A percentile compares a stretch with the other conserved stretches of the same genome.
phyloP scores from a whole-genome alignment of 148 eudicot species.

The Beta vulgaris region DNA sequence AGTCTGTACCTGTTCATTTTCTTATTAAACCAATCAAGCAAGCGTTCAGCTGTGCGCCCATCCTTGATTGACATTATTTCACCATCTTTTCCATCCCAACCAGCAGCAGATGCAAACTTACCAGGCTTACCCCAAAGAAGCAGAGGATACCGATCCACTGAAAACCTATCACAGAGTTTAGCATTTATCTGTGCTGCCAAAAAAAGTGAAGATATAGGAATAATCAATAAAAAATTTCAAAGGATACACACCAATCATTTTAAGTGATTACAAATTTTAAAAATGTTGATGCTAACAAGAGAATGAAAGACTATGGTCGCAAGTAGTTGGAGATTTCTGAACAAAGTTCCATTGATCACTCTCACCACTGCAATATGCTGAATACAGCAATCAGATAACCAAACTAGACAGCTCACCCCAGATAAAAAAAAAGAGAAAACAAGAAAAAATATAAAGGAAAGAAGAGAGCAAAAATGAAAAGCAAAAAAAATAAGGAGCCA shows the following conservation, averaged over 20 bases:
- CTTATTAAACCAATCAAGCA: conserved; percentile 86
- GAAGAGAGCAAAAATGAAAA: background rate
- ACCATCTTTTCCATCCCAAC: conserved; percentile 60
- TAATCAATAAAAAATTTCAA: conserved; percentile 37
- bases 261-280: too few species aligned
- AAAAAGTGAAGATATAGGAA: conserved; percentile 38
- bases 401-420: background rate
- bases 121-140: conserved; percentile 80
- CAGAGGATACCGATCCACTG: conserved; percentile 72
- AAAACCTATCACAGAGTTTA: conserved; percentile 86
- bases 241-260: background rate
- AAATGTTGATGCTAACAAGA: background rate
- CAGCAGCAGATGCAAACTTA: conserved; percentile 52
- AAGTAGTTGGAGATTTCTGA: background rate
- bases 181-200: conserved; percentile 93
- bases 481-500: background rate
- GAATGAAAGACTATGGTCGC: background rate
- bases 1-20: conserved; percentile 63
- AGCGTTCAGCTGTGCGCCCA: conserved; percentile 70
- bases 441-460: background rate
- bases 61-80: conserved; percentile 57
- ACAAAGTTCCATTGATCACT: background rate
- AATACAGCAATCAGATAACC: background rate
- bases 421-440: background rate
- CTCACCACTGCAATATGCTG: background rate